These are phyloP conservation scores for Coemansia asiatica DNA, from an alignment of 192 early-diverging fungal species.

Conservation along the genomic window DNA sequence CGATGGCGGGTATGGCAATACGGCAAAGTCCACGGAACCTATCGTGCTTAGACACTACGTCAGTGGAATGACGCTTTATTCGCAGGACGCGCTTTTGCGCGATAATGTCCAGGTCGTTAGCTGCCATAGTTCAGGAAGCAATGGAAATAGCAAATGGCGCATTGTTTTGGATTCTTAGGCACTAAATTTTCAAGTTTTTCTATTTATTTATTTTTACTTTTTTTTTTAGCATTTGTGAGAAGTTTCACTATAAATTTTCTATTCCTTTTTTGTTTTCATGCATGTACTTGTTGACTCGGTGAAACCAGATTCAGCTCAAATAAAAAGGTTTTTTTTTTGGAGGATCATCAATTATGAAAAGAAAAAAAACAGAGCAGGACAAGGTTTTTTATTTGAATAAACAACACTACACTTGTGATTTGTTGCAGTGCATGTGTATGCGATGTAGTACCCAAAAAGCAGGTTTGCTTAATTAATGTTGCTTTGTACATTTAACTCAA, in stretches of 20 bases:
- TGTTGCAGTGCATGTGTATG: too few relatives aligned
- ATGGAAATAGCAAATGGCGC: constrained; percentile 61
- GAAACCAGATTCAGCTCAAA: neutral
- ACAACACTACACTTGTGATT: too few relatives aligned
- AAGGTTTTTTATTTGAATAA: too few relatives aligned
- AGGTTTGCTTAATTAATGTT: too few relatives aligned
- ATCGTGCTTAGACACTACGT: constrained; percentile 55
- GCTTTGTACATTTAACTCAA: too few relatives aligned
- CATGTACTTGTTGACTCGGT: neutral
- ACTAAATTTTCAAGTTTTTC: neutral
- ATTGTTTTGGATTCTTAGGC: constrained; percentile 23
- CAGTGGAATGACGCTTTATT: constrained; percentile 57
- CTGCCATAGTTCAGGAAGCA: constrained; percentile 51
- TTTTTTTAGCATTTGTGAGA: constrained; percentile 1
- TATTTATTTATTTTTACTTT: neutral
- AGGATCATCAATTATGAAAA: too few relatives aligned
- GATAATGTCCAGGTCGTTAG: constrained; percentile 55
- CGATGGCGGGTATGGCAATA: constrained; percentile 44
- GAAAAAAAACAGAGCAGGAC: too few relatives aligned
- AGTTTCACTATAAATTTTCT: neutral
- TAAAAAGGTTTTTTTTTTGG: neutral
- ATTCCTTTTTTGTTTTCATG: neutral
- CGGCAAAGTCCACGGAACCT: constrained; percentile 50
- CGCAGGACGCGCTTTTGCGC: constrained; percentile 39
- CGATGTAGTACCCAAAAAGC: too few relatives aligned